Base-by-base conservation (phyloP, 139 green algal species). In the Gonium pectorale region DNA sequence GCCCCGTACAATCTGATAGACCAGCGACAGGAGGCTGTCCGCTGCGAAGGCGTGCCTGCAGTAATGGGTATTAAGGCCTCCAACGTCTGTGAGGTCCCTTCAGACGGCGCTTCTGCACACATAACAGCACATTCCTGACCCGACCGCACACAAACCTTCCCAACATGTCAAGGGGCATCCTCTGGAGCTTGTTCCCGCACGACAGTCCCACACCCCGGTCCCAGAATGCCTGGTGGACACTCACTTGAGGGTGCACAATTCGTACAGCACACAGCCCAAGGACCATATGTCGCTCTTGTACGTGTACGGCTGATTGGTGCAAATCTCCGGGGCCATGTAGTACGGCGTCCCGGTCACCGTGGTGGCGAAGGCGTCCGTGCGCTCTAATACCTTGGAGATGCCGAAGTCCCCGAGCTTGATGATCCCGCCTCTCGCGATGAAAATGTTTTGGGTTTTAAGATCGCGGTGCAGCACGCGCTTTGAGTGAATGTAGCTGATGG, bases 351-450 rank as follows among this genome's bases (percentile, higher is more conserved):
- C 91, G 5, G 90, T 92, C n/a, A 93, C 90, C 22, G 90, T 94
- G 3, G 89, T 93, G 24, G 91, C 92, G 80, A 94, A 95, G 15
- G 86, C 77, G 46, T 92, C 91, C 0, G 90, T 94, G 44, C 91
- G 92, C 67, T 93, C 89, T 22, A 95, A 82, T 54, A 93, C 86
- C 82, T 94, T 95, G 41, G 84, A 87, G 67, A 98, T 94, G n/a
- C 95, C 95, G 90, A 98, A 96, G 86, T 98, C 95, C 1, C 93
- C 95, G n/a, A 98, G 86, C 83, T 95, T 95, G 11, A 96, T 89
- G 40, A 95, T 88, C 21, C 92, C 93, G 24, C 92, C 90, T 17
- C 75, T 74, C 29, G 86, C 90, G 21, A 96, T 93, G 88, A 98
- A 96, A 54, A 98, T 95, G 89, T 98, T 98, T 69, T 97, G 93